Conservation (phyloP, 441 rosid species). For the Gossypium gossypioides region DNA sequence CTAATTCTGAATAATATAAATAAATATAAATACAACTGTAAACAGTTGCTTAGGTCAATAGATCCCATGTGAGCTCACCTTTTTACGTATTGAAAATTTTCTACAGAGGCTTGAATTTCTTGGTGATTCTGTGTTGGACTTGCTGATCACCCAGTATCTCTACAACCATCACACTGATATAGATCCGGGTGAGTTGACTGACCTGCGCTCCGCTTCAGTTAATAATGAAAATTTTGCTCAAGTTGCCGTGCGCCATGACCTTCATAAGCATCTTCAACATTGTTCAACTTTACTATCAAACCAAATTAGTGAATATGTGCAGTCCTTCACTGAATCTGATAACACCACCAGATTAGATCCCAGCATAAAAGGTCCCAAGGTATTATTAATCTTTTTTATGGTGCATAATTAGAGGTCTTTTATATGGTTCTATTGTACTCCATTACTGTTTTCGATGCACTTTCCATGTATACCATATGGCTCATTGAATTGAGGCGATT, state of each 20-base stretch:
- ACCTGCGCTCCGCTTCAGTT: conserved; percentile 81
- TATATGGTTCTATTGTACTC: neutral
- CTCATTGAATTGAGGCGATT: neutral
- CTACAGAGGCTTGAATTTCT: conserved; percentile 93
- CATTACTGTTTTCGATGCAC: neutral
- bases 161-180: conserved; percentile 49
- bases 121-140: conserved; percentile 76
- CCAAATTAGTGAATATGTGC: conserved; percentile 52
- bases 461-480: neutral
- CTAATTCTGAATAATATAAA: neutral
- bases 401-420: neutral
- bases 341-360: conserved; percentile 30
- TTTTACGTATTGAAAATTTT: conserved; percentile 14
- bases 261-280: conserved; percentile 58
- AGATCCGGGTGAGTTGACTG: conserved; percentile 89
- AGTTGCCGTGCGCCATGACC: conserved; percentile 48
- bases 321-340: conserved; percentile 33
- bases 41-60: neutral
- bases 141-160: conserved; percentile 73
- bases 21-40: neutral
- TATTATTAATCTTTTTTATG: conserved; percentile 5
- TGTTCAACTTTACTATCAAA: conserved; percentile 34
- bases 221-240: conserved; percentile 80
- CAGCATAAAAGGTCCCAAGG: conserved; percentile 71
- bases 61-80: conserved; percentile 7